Conservation (phyloP, 306 rosid species). For the Abrus precatorius region DNA sequence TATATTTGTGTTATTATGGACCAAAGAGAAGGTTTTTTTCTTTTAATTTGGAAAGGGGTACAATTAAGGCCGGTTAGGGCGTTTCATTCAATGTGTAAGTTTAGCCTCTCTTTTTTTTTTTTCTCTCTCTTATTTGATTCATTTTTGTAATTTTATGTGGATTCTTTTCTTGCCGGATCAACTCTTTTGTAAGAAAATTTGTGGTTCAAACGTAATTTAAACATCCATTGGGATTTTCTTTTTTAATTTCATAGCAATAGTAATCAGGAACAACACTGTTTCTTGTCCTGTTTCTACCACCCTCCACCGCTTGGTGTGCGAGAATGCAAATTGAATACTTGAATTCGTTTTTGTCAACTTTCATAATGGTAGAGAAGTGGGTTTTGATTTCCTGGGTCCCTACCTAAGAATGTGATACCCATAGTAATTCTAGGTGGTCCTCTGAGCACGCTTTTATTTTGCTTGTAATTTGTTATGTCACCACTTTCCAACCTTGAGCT, state of each 20-base stretch:
- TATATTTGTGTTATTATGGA: conserved; percentile 38
- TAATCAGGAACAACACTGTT: conserved; percentile 42
- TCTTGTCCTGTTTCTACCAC: conserved; percentile 23
- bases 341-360: conserved; percentile 16
- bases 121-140: conserved; percentile 23
- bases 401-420: conserved; percentile 25
- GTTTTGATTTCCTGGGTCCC: conserved; percentile 33
- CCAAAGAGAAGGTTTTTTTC: conserved; percentile 16
- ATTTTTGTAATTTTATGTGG: conserved; percentile 54
- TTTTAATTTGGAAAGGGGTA: conserved; percentile 33
- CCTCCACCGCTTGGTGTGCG: conserved; percentile 31
- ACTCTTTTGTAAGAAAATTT: conserved; percentile 73
- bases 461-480: conserved; percentile 32
- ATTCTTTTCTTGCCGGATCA: conserved; percentile 60
- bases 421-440: conserved; percentile 48
- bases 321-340: conserved; percentile 24
- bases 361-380: conserved; percentile 29
- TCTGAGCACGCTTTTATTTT: conserved; percentile 36
- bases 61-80: conserved; percentile 44
- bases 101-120: conserved; percentile 18
- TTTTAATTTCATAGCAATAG: neutral
- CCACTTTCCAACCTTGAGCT: conserved; percentile 30
- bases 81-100: conserved; percentile 52
- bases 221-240: conserved; percentile 33
- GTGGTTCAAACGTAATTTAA: conserved; percentile 46